Evolutionary conservation across 495 filamentous ascomycete species (phyloP).

Genomic region (Talaromyces adpressus): DNA sequence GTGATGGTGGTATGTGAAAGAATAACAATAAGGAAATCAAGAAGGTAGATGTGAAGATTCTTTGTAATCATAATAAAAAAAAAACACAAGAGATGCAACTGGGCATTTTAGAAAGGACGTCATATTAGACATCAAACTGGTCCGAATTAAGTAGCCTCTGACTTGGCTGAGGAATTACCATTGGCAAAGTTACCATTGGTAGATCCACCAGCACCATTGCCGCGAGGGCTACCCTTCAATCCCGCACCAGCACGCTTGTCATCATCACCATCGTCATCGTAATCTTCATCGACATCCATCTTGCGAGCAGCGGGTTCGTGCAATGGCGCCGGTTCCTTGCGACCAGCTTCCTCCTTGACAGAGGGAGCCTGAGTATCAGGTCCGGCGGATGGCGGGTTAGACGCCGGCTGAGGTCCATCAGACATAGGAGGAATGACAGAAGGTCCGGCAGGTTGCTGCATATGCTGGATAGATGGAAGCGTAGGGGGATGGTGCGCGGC

Average conservation of each 20-base stretch:
- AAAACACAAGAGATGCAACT: background rate
- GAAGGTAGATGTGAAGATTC: background rate
- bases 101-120: background rate
- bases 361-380: constrained; percentile 34
- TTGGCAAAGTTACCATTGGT: constrained; percentile 22
- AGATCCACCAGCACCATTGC: constrained; percentile 26
- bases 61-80: background rate
- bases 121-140: background rate
- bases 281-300: constrained; percentile 96
- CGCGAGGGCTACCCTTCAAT: constrained; percentile 36
- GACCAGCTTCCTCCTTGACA: constrained; percentile 38
- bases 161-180: constrained; percentile 2
- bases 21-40: background rate
- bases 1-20: background rate
- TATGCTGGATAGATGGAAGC: constrained; percentile 63
- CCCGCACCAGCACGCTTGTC: constrained; percentile 54
- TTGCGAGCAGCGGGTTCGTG: constrained; percentile 83
- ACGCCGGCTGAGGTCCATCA: constrained; percentile 47
- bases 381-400: constrained; percentile 54
- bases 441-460: constrained; percentile 46
- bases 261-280: constrained; percentile 82
- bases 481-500: constrained; percentile 80
- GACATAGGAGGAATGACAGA: constrained; percentile 48
- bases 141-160: background rate
- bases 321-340: constrained; percentile 49